phyloP scores from a whole-genome alignment of 202 grass and related monocot species.

The Schoenoplectus triqueter region DNA sequence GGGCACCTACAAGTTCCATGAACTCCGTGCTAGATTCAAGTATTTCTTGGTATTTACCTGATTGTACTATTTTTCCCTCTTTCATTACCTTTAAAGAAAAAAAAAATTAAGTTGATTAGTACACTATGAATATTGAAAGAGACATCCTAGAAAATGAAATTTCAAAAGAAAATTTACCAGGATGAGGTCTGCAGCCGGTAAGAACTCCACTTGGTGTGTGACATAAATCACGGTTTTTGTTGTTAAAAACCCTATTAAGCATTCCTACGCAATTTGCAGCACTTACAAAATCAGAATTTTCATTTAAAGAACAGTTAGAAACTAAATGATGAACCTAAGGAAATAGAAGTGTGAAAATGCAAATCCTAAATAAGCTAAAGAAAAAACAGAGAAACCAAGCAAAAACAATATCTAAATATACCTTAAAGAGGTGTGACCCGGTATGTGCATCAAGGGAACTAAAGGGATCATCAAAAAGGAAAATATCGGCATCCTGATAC shows the following conservation, averaged over 20 bases:
- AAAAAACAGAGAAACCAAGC: not conserved
- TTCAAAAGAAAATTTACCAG: conserved; percentile 53
- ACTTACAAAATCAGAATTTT: conserved; percentile 46
- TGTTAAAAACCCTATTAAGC: conserved; percentile 57
- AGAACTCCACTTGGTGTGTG: conserved; percentile 77
- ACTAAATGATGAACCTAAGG: not conserved
- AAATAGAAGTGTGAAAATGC: not conserved
- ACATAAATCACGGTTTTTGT: conserved; percentile 81
- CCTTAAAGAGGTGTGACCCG: conserved; percentile 74
- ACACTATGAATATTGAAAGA: not conserved
- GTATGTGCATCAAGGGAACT: conserved; percentile 77
- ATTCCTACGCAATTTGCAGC: conserved; percentile 48
- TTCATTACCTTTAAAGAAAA: conserved; percentile 61
- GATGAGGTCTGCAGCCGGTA: conserved; percentile 69
- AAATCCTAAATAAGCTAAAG: not conserved
- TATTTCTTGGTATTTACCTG: conserved; percentile 68
- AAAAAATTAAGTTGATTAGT: conserved; percentile 4
- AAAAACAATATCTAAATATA: conserved; percentile 28
- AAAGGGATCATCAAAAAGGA: conserved; percentile 71
- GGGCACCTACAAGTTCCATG: conserved; percentile 80
- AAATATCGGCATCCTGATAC: conserved; percentile 74
- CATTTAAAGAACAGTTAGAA: conserved; percentile 14
- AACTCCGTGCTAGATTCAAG: conserved; percentile 71
- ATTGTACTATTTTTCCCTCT: conserved; percentile 68
- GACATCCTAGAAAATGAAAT: not conserved